These are phyloP conservation scores for Ophiostoma sp. DNA, from an alignment of 2,329 filamentous ascomycete species.

Conservation along the genomic window DNA sequence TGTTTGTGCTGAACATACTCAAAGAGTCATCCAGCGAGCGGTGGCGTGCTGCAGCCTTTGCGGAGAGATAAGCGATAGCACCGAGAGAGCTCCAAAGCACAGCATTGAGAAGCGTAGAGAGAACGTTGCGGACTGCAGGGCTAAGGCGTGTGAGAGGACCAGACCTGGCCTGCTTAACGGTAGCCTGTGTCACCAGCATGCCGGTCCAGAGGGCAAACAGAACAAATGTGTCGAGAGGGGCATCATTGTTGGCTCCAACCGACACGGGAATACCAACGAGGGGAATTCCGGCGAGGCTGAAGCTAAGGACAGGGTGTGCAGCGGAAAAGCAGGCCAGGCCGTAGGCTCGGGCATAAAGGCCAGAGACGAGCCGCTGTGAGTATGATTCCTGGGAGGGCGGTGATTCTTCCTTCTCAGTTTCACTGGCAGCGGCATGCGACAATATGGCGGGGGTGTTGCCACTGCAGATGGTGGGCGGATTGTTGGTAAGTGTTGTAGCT, in stretches of 20 bases:
- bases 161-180: constrained; percentile 32
- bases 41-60: constrained; percentile 35
- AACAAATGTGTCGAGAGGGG: constrained; percentile 43
- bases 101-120: constrained; percentile 43
- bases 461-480: background rate
- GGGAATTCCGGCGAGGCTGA: constrained; percentile 34
- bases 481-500: constrained; percentile 26
- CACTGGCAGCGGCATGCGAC: background rate
- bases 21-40: constrained; percentile 29
- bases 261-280: constrained; percentile 42
- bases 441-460: background rate
- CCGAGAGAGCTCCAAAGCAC: constrained; percentile 45
- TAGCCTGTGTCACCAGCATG: constrained; percentile 37
- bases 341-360: background rate
- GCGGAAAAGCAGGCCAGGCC: constrained; percentile 12
- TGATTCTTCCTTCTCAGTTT: background rate
- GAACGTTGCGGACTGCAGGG: constrained; percentile 29
- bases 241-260: constrained; percentile 30
- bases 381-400: too few species aligned
- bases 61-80: constrained; percentile 42
- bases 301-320: constrained; percentile 32
- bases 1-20: constrained; percentile 31
- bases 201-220: constrained; percentile 48
- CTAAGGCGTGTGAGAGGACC: background rate
- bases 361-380: background rate